Evolutionary conservation across 2,329 filamentous ascomycete genomes (phyloP).

Genomic region (Penicillium decumbens): DNA sequence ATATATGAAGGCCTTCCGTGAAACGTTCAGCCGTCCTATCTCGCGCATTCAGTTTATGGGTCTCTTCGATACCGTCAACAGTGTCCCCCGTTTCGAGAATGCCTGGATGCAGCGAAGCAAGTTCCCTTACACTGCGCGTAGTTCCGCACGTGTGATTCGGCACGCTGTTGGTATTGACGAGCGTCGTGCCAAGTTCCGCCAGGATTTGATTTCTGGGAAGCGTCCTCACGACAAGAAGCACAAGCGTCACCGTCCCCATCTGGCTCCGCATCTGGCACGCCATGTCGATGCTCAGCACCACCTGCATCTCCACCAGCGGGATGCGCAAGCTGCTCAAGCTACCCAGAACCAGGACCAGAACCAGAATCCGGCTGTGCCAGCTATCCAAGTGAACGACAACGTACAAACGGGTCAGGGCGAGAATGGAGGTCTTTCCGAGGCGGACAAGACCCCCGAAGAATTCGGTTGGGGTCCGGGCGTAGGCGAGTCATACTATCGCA

Average conservation of each 20-base stretch:
- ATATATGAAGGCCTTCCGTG: constrained; percentile 74
- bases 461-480: constrained; percentile 15
- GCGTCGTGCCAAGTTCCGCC: constrained; percentile 55
- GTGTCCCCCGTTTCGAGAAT: constrained; percentile 70
- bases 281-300: constrained; percentile 19
- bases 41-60: constrained; percentile 70
- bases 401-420: constrained; percentile 2
- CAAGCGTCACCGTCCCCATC: constrained; percentile 19
- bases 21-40: constrained; percentile 74
- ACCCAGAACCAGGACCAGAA: not conserved
- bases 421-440: not conserved
- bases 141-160: constrained; percentile 52
- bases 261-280: constrained; percentile 12
- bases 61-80: constrained; percentile 78
- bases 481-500: constrained; percentile 31
- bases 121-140: constrained; percentile 58
- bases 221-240: constrained; percentile 21
- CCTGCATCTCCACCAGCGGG: constrained; percentile 22
- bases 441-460: not conserved
- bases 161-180: constrained; percentile 58
- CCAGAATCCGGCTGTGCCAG: constrained; percentile 21
- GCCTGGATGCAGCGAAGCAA: constrained; percentile 69
- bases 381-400: constrained; percentile 31
- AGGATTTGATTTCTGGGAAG: constrained; percentile 52
- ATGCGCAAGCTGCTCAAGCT: constrained; percentile 5